A percentile compares a stretch with the other conserved stretches of the same genome.
These are phyloP conservation scores for Apocynum venetum DNA, from an alignment of 257 asterid genomes.

Conservation along the genomic window DNA sequence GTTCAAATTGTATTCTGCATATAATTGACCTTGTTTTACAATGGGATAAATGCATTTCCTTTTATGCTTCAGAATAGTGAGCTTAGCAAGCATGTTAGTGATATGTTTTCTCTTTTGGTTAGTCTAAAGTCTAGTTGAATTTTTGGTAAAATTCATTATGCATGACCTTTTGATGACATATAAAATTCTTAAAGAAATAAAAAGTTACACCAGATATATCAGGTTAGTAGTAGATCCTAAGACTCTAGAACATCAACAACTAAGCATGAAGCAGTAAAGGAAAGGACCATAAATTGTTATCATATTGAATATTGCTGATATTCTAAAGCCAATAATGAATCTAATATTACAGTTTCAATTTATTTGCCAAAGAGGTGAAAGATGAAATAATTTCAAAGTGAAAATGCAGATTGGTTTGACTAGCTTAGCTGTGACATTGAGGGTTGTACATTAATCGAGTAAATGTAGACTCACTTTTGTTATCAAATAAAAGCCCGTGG, in stretches of 20 bases:
- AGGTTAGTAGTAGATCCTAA: neutral
- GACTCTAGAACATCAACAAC: neutral
- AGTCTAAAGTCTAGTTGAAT: no score
- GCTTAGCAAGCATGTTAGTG: neutral
- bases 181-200: neutral
- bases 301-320: neutral
- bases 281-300: neutral
- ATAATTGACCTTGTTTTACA: neutral
- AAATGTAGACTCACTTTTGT: no score
- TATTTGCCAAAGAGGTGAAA: neutral
- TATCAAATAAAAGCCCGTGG: neutral
- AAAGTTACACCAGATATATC: neutral
- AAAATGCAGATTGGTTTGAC: neutral
- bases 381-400: neutral
- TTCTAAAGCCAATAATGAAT: neutral
- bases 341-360: neutral
- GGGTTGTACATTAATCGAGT: no score
- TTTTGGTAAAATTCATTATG: no score
- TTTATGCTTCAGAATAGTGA: neutral
- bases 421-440: neutral
- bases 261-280: neutral
- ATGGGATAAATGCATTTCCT: neutral
- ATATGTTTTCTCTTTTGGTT: no score
- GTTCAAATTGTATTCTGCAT: no score
- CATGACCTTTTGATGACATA: no score